These are phyloP conservation scores for Boletus vermiculosoides DNA, from an alignment of 768 basidiomycete species.

Conservation along the genomic window DNA sequence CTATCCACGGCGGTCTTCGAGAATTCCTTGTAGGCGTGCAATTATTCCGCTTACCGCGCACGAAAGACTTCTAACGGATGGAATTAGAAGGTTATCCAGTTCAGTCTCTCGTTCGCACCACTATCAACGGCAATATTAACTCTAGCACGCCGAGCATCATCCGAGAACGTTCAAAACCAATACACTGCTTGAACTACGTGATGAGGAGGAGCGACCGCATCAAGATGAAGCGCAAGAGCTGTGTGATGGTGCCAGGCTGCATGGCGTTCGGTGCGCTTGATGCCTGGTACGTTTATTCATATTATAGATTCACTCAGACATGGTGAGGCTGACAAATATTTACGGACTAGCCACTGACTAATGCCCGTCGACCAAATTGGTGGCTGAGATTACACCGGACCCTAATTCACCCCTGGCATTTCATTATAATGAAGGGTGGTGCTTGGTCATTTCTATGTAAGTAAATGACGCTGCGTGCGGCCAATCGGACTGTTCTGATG, in stretches of 20 bases:
- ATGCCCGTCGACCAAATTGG: conserved; percentile 17
- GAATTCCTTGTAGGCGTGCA: conserved; percentile 7
- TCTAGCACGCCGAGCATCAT: conserved; percentile 3
- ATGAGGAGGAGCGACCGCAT: conserved; percentile 7
- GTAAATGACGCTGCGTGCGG: conserved; percentile 12
- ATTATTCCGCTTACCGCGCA: conserved; percentile 5
- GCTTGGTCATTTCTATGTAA: conserved; percentile 10
- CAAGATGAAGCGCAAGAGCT: conserved; percentile 11
- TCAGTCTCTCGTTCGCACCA: not conserved
- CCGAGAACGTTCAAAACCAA: conserved; percentile 2
- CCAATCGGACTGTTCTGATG: conserved; percentile 8
- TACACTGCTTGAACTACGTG: conserved; percentile 7
- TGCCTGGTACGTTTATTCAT: conserved; percentile 15
- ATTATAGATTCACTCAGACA: conserved; percentile 2
- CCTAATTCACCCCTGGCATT: conserved; percentile 21
- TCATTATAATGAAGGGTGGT: conserved; percentile 21
- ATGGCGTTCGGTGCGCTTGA: conserved; percentile 18
- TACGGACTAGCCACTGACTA: conserved; percentile 14
- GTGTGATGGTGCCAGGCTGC: conserved; percentile 11
- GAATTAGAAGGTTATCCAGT: conserved; percentile 14
- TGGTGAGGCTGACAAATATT: conserved; percentile 23
- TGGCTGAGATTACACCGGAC: conserved; percentile 19
- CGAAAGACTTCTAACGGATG: conserved; percentile 12
- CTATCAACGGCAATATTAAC: conserved; percentile 3
- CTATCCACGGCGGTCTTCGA: conserved; percentile 11